phyloP scores from a whole-genome alignment of 441 rosid genomes.

The Corymbia citriodora region DNA sequence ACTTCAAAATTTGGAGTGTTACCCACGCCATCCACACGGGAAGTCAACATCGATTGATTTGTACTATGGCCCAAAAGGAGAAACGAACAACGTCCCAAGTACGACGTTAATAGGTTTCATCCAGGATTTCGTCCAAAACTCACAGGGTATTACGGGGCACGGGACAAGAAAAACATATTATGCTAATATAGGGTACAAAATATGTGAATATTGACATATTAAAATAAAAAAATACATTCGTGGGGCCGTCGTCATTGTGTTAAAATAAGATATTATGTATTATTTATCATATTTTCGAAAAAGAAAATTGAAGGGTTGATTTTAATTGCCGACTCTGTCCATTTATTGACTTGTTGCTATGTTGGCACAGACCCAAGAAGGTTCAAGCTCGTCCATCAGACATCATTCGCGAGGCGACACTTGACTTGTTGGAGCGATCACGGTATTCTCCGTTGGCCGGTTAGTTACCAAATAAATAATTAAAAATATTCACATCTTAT shows the following conservation, averaged over 20 bases:
- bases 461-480: background rate
- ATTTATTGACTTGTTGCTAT: background rate
- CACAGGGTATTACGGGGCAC: no score
- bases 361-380: slow-evolving; percentile 37
- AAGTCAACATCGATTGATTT: background rate
- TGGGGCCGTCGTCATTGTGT: no score
- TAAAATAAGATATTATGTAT: background rate
- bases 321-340: background rate
- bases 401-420: slow-evolving; percentile 50
- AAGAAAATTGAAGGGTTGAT: background rate
- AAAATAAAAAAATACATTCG: rapidly evolving
- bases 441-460: slow-evolving; percentile 41
- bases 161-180: no score
- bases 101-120: no score
- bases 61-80: background rate
- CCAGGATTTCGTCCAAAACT: no score
- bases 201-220: rapidly evolving
- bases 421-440: slow-evolving; percentile 37
- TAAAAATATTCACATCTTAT: background rate
- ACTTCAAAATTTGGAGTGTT: background rate
- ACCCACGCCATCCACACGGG: background rate
- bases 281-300: background rate
- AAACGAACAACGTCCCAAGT: background rate
- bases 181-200: rapidly evolving
- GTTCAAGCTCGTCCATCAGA: slow-evolving; percentile 44